phyloP scores from a whole-genome alignment of 2,329 filamentous ascomycete genomes.

The Xylaria sp. region DNA sequence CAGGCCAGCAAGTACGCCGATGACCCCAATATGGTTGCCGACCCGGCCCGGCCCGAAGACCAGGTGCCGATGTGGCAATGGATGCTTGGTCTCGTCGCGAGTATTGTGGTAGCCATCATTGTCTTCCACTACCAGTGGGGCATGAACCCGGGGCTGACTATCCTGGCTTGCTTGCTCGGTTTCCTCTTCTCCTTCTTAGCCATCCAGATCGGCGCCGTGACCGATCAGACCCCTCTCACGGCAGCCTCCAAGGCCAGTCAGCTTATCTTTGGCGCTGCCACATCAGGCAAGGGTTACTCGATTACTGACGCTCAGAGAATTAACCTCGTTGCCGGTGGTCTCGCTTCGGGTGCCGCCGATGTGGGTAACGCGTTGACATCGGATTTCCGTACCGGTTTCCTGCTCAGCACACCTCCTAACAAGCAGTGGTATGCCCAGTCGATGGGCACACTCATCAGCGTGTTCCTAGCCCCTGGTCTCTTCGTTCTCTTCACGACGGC shows the following conservation, averaged over 20 bases:
- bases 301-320: conserved; percentile 62
- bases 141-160: conserved; percentile 61
- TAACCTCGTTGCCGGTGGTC: conserved; percentile 68
- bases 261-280: conserved; percentile 70
- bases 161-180: conserved; percentile 61
- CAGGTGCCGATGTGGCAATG: conserved; percentile 61
- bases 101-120: conserved; percentile 57
- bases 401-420: conserved; percentile 67
- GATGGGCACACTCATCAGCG: conserved; percentile 65
- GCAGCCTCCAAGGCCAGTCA: conserved; percentile 72
- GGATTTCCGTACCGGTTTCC: conserved; percentile 72
- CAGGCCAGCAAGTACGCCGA: conserved; percentile 43
- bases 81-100: conserved; percentile 53
- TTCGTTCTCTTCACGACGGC: conserved; percentile 72
- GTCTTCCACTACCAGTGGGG: conserved; percentile 58
- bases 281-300: conserved; percentile 57
- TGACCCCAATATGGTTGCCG: conserved; percentile 52
- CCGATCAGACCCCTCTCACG: conserved; percentile 67
- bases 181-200: conserved; percentile 68
- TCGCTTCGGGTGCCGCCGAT: conserved; percentile 61
- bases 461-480: conserved; percentile 70
- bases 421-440: conserved; percentile 71
- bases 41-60: conserved; percentile 53
- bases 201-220: conserved; percentile 65
- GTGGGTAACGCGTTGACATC: conserved; percentile 60